Evolutionary conservation across 2,329 filamentous ascomycete genomes (phyloP).

Genomic region (Aureobasidium sp.): DNA sequence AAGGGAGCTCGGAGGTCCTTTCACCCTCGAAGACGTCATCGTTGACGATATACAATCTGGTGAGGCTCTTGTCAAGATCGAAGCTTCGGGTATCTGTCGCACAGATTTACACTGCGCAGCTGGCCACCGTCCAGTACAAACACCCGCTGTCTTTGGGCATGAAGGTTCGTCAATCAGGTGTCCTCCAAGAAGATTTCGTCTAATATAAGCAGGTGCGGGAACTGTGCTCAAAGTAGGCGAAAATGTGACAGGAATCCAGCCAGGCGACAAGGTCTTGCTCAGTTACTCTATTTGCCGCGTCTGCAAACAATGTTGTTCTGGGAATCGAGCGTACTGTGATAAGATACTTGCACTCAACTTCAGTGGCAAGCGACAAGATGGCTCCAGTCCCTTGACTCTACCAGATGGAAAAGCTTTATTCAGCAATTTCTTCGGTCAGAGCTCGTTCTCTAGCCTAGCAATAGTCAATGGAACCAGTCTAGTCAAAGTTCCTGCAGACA

Average conservation of each 20-base stretch:
- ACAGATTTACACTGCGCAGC: constrained; percentile 38
- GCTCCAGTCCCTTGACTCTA: background rate
- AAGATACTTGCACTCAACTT: constrained; percentile 39
- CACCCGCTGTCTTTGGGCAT: constrained; percentile 23
- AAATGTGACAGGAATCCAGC: background rate
- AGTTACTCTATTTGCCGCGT: constrained; percentile 37
- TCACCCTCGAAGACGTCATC: background rate
- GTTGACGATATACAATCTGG: constrained; percentile 22
- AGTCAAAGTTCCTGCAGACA: background rate
- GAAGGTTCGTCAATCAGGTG: constrained; percentile 12
- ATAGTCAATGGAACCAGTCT: constrained; percentile 24
- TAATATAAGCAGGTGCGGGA: background rate
- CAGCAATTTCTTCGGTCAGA: constrained; percentile 35
- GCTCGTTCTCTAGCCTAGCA: constrained; percentile 28
- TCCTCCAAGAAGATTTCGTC: background rate
- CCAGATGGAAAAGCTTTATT: constrained; percentile 16
- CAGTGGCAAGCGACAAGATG: constrained; percentile 15
- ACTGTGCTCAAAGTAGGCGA: background rate
- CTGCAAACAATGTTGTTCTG: constrained; percentile 40
- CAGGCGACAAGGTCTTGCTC: constrained; percentile 38
- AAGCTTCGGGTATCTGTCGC: constrained; percentile 48
- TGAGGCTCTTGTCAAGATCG: constrained; percentile 45
- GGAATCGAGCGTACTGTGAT: constrained; percentile 41
- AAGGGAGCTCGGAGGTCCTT: background rate
- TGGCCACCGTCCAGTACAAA: constrained; percentile 19